These are phyloP conservation scores for Asterophora lycoperdoides DNA, from an alignment of 768 basidiomycete genomes.

Conservation along the genomic window DNA sequence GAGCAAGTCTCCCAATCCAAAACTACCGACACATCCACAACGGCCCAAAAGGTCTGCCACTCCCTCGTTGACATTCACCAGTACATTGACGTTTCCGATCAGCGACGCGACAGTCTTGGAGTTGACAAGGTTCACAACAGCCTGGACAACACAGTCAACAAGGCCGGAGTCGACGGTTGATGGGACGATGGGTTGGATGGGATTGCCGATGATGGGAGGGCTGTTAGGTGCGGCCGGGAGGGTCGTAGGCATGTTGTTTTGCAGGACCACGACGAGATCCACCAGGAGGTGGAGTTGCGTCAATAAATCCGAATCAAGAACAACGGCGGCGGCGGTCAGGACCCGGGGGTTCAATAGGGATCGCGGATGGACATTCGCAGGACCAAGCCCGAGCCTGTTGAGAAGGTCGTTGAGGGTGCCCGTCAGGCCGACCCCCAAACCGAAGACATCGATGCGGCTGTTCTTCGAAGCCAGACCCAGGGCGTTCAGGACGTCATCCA, in stretches of 20 bases:
- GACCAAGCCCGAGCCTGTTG: slow-evolving; percentile 6
- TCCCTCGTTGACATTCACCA: slow-evolving; percentile 3
- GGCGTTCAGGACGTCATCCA: slow-evolving; percentile 8
- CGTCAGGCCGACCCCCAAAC: slow-evolving; percentile 1
- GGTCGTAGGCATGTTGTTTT: slow-evolving; percentile 3
- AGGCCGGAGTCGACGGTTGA: slow-evolving; percentile 4
- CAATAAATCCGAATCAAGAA: slow-evolving; percentile 16
- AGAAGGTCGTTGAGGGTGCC: slow-evolving; percentile 4
- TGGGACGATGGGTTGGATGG: background rate
- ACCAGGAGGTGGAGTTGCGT: slow-evolving; percentile 16
- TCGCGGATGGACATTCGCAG: slow-evolving; percentile 3
- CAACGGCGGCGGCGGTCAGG: background rate
- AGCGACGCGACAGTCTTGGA: slow-evolving; percentile 19
- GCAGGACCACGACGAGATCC: slow-evolving; percentile 17
- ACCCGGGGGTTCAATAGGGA: background rate
- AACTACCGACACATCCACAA: slow-evolving; percentile 8
- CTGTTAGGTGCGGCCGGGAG: slow-evolving; percentile 2
- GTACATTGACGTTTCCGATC: slow-evolving; percentile 11
- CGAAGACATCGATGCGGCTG: slow-evolving; percentile 2
- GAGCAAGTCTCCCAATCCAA: slow-evolving; percentile 7
- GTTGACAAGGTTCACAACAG: slow-evolving; percentile 13
- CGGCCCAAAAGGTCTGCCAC: slow-evolving; percentile 1
- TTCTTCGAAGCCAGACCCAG: slow-evolving; percentile 8
- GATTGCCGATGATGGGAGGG: background rate
- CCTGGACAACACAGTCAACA: slow-evolving; percentile 12